Percentiles rank a stretch among this genome's conserved stretches.
These are phyloP conservation scores for Termitomyces sp. DNA, from an alignment of 768 basidiomycete species.

Conservation along the genomic window DNA sequence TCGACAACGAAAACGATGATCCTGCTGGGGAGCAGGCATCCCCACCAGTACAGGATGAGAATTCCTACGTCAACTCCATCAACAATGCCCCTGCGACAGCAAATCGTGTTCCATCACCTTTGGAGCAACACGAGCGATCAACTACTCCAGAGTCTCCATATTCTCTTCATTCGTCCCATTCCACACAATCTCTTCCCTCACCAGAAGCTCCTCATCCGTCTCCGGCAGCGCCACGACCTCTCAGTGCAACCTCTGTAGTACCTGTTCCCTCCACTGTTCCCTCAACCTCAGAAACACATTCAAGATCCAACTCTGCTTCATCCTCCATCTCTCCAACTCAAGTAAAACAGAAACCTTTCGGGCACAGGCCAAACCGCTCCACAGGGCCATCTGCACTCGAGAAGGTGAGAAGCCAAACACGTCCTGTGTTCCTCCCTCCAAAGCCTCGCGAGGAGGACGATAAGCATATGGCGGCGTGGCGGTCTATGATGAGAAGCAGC, in stretches of 20 bases:
- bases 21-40: neutral
- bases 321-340: constrained; percentile 22
- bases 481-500: constrained; percentile 84
- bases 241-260: constrained; percentile 12
- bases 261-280: constrained; percentile 6
- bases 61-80: constrained; percentile 37
- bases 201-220: constrained; percentile 11
- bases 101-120: constrained; percentile 9
- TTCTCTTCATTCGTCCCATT: constrained; percentile 9
- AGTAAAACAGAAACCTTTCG: constrained; percentile 22
- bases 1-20: constrained; percentile 21
- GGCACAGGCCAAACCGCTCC: constrained; percentile 48
- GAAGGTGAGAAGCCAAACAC: constrained; percentile 77
- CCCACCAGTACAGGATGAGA: constrained; percentile 3
- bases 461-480: constrained; percentile 84
- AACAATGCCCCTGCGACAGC: constrained; percentile 29
- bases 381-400: constrained; percentile 70
- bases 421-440: constrained; percentile 84
- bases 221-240: constrained; percentile 7
- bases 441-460: constrained; percentile 73
- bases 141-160: constrained; percentile 10
- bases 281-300: constrained; percentile 16
- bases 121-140: constrained; percentile 1
- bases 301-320: constrained; percentile 21
- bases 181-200: constrained; percentile 21